Conservation (phyloP, 1,139 yeast species). For the Debaryomycetaceae sp. region DNA sequence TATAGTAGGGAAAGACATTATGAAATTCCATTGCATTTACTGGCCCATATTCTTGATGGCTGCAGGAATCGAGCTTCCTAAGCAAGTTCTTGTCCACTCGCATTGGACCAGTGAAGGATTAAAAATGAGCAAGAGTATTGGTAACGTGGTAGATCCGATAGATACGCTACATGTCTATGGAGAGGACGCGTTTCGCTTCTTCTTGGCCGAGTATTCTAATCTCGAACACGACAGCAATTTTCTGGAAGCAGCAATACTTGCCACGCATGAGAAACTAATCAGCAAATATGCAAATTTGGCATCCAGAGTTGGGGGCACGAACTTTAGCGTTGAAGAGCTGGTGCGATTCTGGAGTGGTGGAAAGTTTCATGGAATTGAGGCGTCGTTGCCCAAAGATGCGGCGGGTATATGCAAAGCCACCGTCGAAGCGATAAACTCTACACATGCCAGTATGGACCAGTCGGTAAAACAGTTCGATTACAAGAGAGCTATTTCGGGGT, state of each 20-base stretch:
- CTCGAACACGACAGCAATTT: constrained; percentile 73
- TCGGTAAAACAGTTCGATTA: constrained; percentile 41
- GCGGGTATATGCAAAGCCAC: constrained; percentile 12
- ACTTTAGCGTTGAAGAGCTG: constrained; percentile 50
- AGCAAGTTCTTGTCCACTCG: constrained; percentile 75
- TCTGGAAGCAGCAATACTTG: constrained; percentile 44
- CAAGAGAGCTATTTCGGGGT: constrained; percentile 45
- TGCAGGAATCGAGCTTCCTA: constrained; percentile 60
- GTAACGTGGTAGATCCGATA: constrained; percentile 93
- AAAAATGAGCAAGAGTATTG: constrained; percentile 88
- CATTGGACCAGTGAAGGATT: constrained; percentile 89
- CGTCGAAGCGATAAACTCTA: constrained; percentile 8
- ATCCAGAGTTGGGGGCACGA: constrained; percentile 61
- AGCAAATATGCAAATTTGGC: constrained; percentile 79
- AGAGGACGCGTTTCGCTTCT: constrained; percentile 65
- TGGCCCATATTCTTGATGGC: constrained; percentile 95
- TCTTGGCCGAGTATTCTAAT: constrained; percentile 65
- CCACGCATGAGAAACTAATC: constrained; percentile 55
- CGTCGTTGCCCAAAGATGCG: constrained; percentile 6
- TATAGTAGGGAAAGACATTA: constrained; percentile 84
- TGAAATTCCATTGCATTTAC: constrained; percentile 77
- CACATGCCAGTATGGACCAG: constrained; percentile 24
- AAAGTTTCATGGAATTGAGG: constrained; percentile 12
- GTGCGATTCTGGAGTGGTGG: constrained; percentile 13
- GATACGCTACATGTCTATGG: constrained; percentile 52